A percentile compares a stretch with the other conserved stretches of the same genome.
phyloP scores from a whole-genome alignment of 129 eudicot genomes.

The Saposhnikovia divaricata region DNA sequence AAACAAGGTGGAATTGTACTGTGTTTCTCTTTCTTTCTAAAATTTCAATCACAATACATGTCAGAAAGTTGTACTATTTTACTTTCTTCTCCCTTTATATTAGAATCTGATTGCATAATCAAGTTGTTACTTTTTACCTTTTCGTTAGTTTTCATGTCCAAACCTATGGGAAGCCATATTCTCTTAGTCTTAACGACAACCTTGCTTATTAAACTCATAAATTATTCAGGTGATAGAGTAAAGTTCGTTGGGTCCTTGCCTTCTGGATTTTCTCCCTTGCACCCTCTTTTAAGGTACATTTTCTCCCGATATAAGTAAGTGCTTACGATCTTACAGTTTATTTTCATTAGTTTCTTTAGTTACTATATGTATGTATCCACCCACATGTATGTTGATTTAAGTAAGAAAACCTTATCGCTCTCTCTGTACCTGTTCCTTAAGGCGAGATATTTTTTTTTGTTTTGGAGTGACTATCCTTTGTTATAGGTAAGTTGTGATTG shows the following conservation, averaged over 20 bases:
- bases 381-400: background rate
- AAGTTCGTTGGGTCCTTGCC: slow-evolving; percentile 63
- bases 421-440: background rate
- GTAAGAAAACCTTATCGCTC: background rate
- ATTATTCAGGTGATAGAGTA: slow-evolving; percentile 81
- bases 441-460: background rate
- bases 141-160: background rate
- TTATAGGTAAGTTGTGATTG: background rate
- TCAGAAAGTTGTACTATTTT: background rate
- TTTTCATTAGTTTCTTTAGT: background rate
- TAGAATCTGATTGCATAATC: background rate
- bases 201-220: background rate
- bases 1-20: background rate
- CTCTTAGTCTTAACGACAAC: background rate
- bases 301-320: slow-evolving; percentile 7
- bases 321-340: background rate
- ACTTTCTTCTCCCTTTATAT: background rate
- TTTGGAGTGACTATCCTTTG: background rate
- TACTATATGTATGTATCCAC: background rate
- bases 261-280: slow-evolving; percentile 41
- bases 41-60: background rate
- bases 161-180: background rate
- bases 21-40: background rate
- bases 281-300: slow-evolving; percentile 54
- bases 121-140: background rate